Evolutionary conservation across 805 yeast species (phyloP).

Genomic region (Sporopachydermia quercuum): DNA sequence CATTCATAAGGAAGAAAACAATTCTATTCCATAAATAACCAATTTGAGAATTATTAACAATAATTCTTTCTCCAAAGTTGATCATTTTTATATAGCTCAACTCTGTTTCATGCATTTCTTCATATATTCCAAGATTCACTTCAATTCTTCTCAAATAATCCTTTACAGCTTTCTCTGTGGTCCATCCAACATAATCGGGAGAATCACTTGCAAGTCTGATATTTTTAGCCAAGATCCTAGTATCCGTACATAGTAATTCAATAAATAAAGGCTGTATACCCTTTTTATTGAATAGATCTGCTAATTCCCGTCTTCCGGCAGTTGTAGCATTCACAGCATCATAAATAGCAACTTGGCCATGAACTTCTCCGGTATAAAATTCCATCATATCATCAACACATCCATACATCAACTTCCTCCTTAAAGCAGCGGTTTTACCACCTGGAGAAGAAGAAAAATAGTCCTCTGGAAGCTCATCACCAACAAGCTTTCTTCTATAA

Average conservation of each 20-base stretch:
- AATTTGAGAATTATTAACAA: slow-evolving; percentile 65
- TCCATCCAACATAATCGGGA: slow-evolving; percentile 76
- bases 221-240: slow-evolving; percentile 50
- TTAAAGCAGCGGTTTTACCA: slow-evolving; percentile 32
- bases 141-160: slow-evolving; percentile 67
- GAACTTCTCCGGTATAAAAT: slow-evolving; percentile 50
- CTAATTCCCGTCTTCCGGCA: slow-evolving; percentile 46
- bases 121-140: slow-evolving; percentile 52
- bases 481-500: slow-evolving; percentile 47
- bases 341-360: slow-evolving; percentile 90
- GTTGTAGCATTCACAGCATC: slow-evolving; percentile 87
- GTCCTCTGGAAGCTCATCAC: slow-evolving; percentile 46
- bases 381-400: slow-evolving; percentile 55
- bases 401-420: slow-evolving; percentile 42
- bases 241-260: slow-evolving; percentile 74
- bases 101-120: slow-evolving; percentile 44
- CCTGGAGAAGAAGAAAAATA: slow-evolving; percentile 46
- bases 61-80: slow-evolving; percentile 78
- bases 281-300: slow-evolving; percentile 34
- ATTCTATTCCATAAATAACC: slow-evolving; percentile 87
- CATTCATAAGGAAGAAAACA: slow-evolving; percentile 82
- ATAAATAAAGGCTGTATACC: slow-evolving; percentile 74
- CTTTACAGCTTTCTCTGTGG: slow-evolving; percentile 52
- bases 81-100: slow-evolving; percentile 72
- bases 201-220: slow-evolving; percentile 71